Base-by-base conservation (phyloP, 2,329 filamentous ascomycete species). In the Scortechinia acanthostroma region DNA sequence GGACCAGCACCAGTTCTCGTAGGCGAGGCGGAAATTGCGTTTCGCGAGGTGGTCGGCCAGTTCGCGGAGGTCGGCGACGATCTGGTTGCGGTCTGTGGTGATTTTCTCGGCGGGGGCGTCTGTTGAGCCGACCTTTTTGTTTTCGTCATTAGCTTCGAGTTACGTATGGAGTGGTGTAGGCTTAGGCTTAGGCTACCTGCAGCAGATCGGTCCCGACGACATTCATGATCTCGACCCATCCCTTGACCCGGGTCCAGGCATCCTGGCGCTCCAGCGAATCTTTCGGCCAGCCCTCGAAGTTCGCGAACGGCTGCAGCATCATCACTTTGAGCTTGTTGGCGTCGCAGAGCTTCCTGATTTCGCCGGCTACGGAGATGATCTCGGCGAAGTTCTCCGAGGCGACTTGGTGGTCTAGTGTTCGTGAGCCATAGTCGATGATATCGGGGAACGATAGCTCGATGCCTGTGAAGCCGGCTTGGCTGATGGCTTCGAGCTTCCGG, bases 1-100 rank as follows among this genome's bases (percentile, higher is more conserved):
- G 0, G 80, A 80, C 86, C 86, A 91, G 61, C 85, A 88, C 84
- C 85, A 90, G 56, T 90, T 89, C 62, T 91, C 86, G 52, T 90
- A 91, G 0, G 85, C 84, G 16, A 91, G 64, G 4, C 75, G 71
- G 56, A 80, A 76, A 0, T 71, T 70, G 42, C 76, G 70, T 19
- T 68, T 57, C 0, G 73, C 73, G 1, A 86, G 68, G 44, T 85
- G 62, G 45, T 86, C 80, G 2, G 77, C 80, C 4, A 91, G 65
- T 46, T 80, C 70, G 1, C 70, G 70, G 0, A 91, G 68, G 52
- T 90, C 84, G 0, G 60, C 55, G 0, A 83, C 75, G 17, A 86
- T 69, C 5, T 69, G 63, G 1, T 66, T 63, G 4, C 70, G 62
- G 4, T 74, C 66, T 0, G 61, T 64, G 1, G 68, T 69, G 46